phyloP scores from a whole-genome alignment of 108 stramenopile species.

The Stephanodiscus minutulus region DNA sequence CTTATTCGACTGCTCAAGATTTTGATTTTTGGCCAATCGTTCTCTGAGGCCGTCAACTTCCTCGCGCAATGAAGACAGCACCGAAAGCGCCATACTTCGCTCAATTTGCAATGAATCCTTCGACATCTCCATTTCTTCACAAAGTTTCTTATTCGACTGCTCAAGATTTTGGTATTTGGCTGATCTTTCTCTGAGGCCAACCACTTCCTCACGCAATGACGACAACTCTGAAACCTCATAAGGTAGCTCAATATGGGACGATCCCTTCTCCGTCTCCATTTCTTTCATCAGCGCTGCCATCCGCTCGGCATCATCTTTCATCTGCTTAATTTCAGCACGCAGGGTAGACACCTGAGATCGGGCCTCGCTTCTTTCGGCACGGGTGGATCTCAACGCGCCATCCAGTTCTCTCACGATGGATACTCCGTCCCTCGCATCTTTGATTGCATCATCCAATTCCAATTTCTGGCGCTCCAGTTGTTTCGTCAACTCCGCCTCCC shows the following conservation, averaged over 20 bases:
- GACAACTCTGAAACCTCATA: neutral
- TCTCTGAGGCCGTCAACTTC: slow-evolving; percentile 3
- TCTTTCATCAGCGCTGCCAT: neutral
- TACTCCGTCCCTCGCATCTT: slow-evolving; percentile 39
- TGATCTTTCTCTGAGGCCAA: neutral
- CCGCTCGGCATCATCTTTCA: slow-evolving; percentile 1
- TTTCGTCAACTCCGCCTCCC: slow-evolving; percentile 21
- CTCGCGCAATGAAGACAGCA: neutral
- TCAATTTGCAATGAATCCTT: too few relatives aligned
- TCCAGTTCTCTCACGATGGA: slow-evolving; percentile 39
- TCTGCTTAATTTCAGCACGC: neutral
- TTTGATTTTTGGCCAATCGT: neutral
- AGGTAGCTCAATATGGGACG: too few relatives aligned
- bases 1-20: slow-evolving; percentile 13
- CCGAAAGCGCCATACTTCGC: neutral
- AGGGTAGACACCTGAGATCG: neutral
- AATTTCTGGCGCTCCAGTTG: slow-evolving; percentile 5
- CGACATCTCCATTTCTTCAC: too few relatives aligned
- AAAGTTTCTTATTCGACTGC: slow-evolving; percentile 16
- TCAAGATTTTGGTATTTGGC: slow-evolving; percentile 14
- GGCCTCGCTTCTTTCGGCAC: slow-evolving; percentile 15
- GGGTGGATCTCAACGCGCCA: slow-evolving; percentile 23
- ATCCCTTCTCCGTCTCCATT: slow-evolving; percentile 4
- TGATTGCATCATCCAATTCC: slow-evolving; percentile 21
- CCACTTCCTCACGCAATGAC: neutral